Evolutionary conservation across 1,284 basidiomycete genomes (phyloP).

Genomic region (Ganoderma leucocontextum): DNA sequence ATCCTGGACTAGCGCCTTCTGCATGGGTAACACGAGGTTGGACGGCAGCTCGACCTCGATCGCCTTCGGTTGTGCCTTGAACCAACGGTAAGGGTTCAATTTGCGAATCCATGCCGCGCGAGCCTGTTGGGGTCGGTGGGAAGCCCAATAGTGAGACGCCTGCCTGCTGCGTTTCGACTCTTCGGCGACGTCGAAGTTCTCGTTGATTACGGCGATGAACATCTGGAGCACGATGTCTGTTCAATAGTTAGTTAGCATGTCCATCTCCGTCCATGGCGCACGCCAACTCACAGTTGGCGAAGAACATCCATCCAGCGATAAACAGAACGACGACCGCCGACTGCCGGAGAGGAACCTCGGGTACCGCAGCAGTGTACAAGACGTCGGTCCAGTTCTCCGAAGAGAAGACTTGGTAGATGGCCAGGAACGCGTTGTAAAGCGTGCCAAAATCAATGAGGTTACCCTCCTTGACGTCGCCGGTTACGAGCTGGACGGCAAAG

Average conservation of each 20-base stretch:
- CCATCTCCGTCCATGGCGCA: not conserved
- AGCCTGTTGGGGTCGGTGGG: conserved; percentile 58
- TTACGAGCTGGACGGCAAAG: conserved; percentile 77
- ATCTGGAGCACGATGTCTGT: conserved; percentile 95
- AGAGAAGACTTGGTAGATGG: conserved; percentile 92
- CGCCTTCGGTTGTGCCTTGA: conserved; percentile 78
- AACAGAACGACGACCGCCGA: conserved; percentile 81
- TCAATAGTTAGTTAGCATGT: conserved; percentile 24
- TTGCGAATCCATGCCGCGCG: conserved; percentile 77
- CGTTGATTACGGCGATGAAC: conserved; percentile 99
- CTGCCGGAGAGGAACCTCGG: conserved; percentile 77
- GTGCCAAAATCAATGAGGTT: conserved; percentile 86
- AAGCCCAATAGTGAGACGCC: conserved; percentile 71
- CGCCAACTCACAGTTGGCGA: conserved; percentile 83
- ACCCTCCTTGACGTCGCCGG: conserved; percentile 77
- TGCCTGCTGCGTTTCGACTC: conserved; percentile 90
- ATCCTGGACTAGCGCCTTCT: conserved; percentile 77
- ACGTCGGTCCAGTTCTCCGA: conserved; percentile 95
- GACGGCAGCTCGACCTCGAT: conserved; percentile 78
- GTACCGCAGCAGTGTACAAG: conserved; percentile 74
- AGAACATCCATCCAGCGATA: conserved; percentile 88
- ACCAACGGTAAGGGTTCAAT: conserved; percentile 90
- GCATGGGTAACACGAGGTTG: conserved; percentile 78
- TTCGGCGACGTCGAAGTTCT: conserved; percentile 95
- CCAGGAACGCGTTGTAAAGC: conserved; percentile 89